Evolutionary conservation across 2,329 filamentous ascomycete genomes (phyloP), one percentile per base, ranked within the genome.

Genomic region (Leptographium lundbergii): DNA sequence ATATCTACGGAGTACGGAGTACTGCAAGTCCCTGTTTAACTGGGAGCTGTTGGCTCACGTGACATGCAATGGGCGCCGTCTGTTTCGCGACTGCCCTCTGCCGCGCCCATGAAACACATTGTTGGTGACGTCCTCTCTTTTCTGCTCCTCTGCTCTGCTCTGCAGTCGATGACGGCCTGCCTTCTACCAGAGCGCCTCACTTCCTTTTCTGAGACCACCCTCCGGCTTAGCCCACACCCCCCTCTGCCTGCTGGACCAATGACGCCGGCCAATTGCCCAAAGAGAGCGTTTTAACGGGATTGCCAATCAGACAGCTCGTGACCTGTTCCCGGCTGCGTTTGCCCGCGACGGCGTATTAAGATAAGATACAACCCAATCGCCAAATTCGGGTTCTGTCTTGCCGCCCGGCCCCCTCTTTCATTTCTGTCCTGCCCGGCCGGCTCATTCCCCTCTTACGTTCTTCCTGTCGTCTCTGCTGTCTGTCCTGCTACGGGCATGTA

Each of bases 261-360:
- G 59, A 54, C 27, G 59, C 59, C 27, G 24, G 56, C 45, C 56
- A 60, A 60, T 58, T 56, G 56, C 29, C 25, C n/a, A 45, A 14
- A 55, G 24, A 36, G 47, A 39, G 36, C 4, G 36, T 14, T 24
- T 48, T 45, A 6, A 45, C n/a, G 42, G 42, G 17, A 45, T 22
- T 42, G 39, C 39, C 42, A 45, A 45, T 45, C 17, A 47, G 45
- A 47, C 19, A 24, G 22, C 45, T 39, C 36, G 14, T 17, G 36
- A 39, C 14, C 32, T 39, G 13, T 39, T 39, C 13, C 36, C 36
- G 36, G 13, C 36, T 14, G 36, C 34, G n/a, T 52, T 53, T 53
- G 51, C 51, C 29, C 27, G 51, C 51, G 48, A 36, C 10, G 34
- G 13, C 36, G 36, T 39, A 39, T 17, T 39, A 7, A 29, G 27